phyloP scores from a whole-genome alignment of 345 rosid species.

The Aurinia saxatilis region DNA sequence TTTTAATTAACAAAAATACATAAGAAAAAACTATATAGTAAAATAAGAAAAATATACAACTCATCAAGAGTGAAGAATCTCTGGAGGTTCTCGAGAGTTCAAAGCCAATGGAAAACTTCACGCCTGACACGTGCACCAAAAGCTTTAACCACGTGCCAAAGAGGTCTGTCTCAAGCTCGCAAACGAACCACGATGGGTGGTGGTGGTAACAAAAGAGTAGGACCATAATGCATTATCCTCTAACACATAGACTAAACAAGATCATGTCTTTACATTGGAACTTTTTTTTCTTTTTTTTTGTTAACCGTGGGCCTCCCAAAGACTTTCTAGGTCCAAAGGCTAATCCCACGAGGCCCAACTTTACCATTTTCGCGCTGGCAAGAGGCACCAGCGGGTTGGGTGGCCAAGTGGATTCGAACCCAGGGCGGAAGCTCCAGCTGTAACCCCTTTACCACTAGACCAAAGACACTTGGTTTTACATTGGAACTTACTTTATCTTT shows the following conservation, averaged over 20 bases:
- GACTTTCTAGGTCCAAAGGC: no score
- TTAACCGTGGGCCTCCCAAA: no score
- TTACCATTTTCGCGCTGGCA: no score
- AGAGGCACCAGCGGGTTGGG: no score
- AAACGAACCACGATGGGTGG: conserved; percentile 1
- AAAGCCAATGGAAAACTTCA: conserved; percentile 19
- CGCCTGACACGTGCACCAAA: conserved; percentile 23
- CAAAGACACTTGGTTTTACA: no score
- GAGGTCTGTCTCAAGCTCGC: conserved; percentile 5
- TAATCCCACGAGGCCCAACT: no score
- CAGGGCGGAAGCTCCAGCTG: no score
- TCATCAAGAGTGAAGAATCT: neutral
- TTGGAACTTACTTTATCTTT: neutral
- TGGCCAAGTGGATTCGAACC: no score
- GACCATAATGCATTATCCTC: conserved; percentile 1
- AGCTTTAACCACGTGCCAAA: conserved; percentile 25
- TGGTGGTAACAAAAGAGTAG: neutral
- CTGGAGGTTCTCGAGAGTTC: conserved; percentile 11
- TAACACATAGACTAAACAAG: neutral
- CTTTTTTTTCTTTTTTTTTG: no score
- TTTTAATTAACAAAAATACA: neutral
- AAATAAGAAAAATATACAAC: neutral
- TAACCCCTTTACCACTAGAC: no score
- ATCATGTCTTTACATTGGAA: neutral
- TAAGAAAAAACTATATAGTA: neutral